phyloP scores from a whole-genome alignment of 1,284 basidiomycete species.

The Filobasidium uniguttulatum region DNA sequence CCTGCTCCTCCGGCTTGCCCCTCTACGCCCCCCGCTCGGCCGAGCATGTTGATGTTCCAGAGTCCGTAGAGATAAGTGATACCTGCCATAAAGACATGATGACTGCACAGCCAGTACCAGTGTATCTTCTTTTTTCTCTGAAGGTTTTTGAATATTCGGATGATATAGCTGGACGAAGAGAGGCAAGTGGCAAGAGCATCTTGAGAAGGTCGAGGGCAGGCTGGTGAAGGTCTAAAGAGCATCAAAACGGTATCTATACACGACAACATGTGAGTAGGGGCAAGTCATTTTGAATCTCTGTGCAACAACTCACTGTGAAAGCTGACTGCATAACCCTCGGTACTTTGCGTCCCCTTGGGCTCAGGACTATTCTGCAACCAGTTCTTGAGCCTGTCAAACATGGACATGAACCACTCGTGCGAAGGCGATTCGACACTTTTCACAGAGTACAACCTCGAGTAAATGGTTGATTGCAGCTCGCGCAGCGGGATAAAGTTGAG shows the following conservation, averaged over 20 bases:
- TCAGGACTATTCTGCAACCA: slow-evolving; percentile 35
- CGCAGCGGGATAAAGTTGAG: slow-evolving; percentile 34
- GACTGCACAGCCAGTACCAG: slow-evolving; percentile 37
- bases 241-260: slow-evolving; percentile 33
- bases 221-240: slow-evolving; percentile 36
- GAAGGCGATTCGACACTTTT: slow-evolving; percentile 24
- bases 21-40: too few relatives aligned
- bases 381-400: slow-evolving; percentile 33
- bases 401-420: slow-evolving; percentile 35
- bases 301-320: slow-evolving; percentile 34
- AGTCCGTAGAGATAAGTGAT: slow-evolving; percentile 38
- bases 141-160: slow-evolving; percentile 37
- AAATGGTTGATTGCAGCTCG: slow-evolving; percentile 37
- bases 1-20: too few relatives aligned
- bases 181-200: slow-evolving; percentile 34
- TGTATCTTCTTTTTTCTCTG: slow-evolving; percentile 38
- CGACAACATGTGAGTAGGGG: not conserved
- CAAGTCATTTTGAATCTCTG: not conserved
- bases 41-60: slow-evolving; percentile 36
- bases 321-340: slow-evolving; percentile 36
- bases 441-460: slow-evolving; percentile 33
- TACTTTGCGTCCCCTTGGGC: slow-evolving; percentile 33
- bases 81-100: slow-evolving; percentile 33
- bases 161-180: slow-evolving; percentile 37
- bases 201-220: slow-evolving; percentile 33